A percentile compares a stretch with the other conserved stretches of the same genome.
Conservation (phyloP, 106 monocot genomes). For the Acanthochlamys bracteata region DNA sequence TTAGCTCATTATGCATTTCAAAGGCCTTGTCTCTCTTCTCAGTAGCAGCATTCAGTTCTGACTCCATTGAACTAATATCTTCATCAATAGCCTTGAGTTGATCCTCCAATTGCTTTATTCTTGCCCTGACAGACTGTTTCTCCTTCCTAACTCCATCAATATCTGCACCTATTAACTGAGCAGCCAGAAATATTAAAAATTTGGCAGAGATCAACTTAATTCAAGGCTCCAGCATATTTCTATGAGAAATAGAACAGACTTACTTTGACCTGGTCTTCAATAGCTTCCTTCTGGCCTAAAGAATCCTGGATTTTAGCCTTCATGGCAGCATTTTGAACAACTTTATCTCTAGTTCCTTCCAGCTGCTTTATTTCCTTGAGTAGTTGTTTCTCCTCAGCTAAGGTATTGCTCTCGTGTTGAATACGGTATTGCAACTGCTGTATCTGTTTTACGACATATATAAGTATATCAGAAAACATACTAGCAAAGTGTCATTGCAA, state of each 20-base stretch:
- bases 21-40: slow-evolving; percentile 58
- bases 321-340: slow-evolving; percentile 55
- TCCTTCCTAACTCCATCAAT: slow-evolving; percentile 76
- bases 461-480: neutral
- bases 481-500: neutral
- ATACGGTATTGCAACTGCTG: slow-evolving; percentile 72
- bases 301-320: slow-evolving; percentile 62
- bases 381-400: slow-evolving; percentile 76
- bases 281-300: slow-evolving; percentile 48
- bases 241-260: slow-evolving; percentile 5
- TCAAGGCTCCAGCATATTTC: neutral
- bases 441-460: slow-evolving; percentile 40
- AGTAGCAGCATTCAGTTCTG: slow-evolving; percentile 27
- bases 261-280: slow-evolving; percentile 85
- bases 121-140: slow-evolving; percentile 38
- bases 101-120: slow-evolving; percentile 67
- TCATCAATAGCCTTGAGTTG: slow-evolving; percentile 35
- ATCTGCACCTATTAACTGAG: slow-evolving; percentile 61
- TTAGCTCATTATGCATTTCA: slow-evolving; percentile 36
- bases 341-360: slow-evolving; percentile 76
- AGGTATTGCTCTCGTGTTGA: slow-evolving; percentile 83
- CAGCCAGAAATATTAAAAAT: neutral
- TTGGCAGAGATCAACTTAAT: neutral
- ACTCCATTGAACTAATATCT: slow-evolving; percentile 52
- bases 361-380: slow-evolving; percentile 87